Percentiles rank a stretch among this genome's conserved stretches.
Conservation (phyloP, 805 yeast genomes). For the Pichia nakasei region DNA sequence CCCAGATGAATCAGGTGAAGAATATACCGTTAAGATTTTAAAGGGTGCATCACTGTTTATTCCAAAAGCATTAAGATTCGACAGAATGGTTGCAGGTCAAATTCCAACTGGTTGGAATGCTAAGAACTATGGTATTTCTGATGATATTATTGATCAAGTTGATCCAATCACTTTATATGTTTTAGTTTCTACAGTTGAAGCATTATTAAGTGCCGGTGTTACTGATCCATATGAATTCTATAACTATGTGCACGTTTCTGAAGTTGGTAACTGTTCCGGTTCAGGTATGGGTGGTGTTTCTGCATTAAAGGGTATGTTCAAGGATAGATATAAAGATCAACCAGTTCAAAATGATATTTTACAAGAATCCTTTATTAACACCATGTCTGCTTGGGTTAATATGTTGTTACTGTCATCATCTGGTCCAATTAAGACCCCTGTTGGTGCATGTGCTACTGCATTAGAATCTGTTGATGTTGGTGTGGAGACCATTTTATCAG, state of each 20-base stretch:
- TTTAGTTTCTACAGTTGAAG: conserved; percentile 91
- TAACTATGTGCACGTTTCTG: conserved; percentile 96
- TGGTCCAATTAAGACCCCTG: conserved; percentile 99
- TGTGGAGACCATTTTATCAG: conserved; percentile 84
- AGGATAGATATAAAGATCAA: conserved; percentile 82
- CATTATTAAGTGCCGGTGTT: conserved; percentile 86
- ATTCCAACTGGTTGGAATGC: conserved; percentile 99
- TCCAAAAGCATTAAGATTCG: conserved; percentile 77
- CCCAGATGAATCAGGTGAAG: conserved; percentile 73
- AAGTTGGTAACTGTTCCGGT: conserved; percentile 98
- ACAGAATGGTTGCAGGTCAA: conserved; percentile 82
- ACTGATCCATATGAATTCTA: conserved; percentile 98
- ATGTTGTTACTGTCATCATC: conserved; percentile 95
- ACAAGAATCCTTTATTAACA: conserved; percentile 97
- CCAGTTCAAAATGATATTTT: conserved; percentile 96
- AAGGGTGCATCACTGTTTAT: conserved; percentile 87
- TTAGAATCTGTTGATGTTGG: conserved; percentile 96
- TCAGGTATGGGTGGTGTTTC: conserved; percentile 99
- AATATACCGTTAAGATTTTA: conserved; percentile 79
- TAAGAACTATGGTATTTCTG: conserved; percentile 86
- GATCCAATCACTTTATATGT: conserved; percentile 93
- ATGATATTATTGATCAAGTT: conserved; percentile 87
- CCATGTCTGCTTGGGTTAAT: conserved; percentile 99
- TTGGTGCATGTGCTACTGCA: conserved; percentile 99
- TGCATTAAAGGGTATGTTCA: conserved; percentile 97